Evolutionary conservation across 768 basidiomycete genomes (phyloP).

Genomic region (Psilocybe sp.): DNA sequence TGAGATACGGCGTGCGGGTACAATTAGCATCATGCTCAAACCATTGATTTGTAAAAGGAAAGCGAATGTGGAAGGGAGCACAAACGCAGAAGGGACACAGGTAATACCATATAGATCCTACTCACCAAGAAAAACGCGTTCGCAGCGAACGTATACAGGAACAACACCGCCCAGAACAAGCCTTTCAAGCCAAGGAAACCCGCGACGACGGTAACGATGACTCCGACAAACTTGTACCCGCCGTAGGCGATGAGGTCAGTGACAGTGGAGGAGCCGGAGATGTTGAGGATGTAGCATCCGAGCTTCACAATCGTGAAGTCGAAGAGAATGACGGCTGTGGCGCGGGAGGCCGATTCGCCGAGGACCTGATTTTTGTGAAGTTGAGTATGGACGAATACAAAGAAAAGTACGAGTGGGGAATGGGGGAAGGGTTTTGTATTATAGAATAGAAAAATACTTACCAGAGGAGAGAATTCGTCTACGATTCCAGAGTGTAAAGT

Average conservation of each 20-base stretch:
- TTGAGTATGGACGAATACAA: neutral
- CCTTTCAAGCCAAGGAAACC: conserved; percentile 62
- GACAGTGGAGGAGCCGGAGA: conserved; percentile 66
- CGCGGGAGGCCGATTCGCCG: conserved; percentile 81
- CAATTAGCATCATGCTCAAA: too few species aligned
- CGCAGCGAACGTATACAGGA: conserved; percentile 82
- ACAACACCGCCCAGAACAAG: conserved; percentile 66
- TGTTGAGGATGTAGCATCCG: conserved; percentile 91
- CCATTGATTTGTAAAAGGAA: too few species aligned
- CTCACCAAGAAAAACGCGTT: conserved; percentile 92
- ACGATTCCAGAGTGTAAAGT: conserved; percentile 84
- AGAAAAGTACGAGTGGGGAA: neutral
- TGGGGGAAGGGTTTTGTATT: too few species aligned
- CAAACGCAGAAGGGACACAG: too few species aligned
- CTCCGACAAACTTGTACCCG: conserved; percentile 97
- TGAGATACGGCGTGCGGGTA: neutral
- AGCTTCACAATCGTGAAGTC: conserved; percentile 89
- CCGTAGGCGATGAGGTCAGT: conserved; percentile 88
- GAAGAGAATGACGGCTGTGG: conserved; percentile 78
- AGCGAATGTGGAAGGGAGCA: too few species aligned
- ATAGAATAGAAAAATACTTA: conserved; percentile 11
- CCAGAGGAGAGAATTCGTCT: conserved; percentile 79
- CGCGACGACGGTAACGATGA: conserved; percentile 77
- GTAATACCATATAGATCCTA: too few species aligned
- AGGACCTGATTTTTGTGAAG: conserved; percentile 46